Evolutionary conservation across 2,329 filamentous ascomycete genomes (phyloP), one percentile per base, ranked within the genome.

Genomic region (Chlorencoelia australis): DNA sequence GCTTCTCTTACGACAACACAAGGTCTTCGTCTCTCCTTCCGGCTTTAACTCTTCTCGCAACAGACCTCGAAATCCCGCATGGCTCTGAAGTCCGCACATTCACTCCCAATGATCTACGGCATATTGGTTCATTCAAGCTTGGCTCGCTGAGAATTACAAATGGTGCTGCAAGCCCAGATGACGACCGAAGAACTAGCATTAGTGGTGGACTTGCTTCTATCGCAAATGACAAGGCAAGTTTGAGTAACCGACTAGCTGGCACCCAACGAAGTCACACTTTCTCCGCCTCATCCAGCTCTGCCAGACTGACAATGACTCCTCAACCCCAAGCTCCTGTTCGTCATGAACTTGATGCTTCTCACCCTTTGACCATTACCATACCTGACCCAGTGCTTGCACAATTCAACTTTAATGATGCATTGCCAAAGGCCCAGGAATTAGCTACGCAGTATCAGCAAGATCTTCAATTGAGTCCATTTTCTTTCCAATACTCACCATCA

Each of bases 61-160:
- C n/a, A n/a, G n/a, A n/a, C n/a, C n/a, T n/a, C n/a, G n/a, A n/a
- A n/a, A n/a, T n/a, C n/a, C n/a, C n/a, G n/a, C n/a, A n/a, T n/a
- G 34, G 25, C 21, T 21, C 16, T 9, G 37, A 21, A 13, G 37
- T 49, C n/a, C 45, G 54, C 35, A 47, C 50, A 11, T 44, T 49
- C 38, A 73, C 69, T 1, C 68, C 75, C 0, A 67, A 60, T 26
- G 73, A 77, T 16, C 54, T 62, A 18, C 66, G 64, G 41, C 72
- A 77, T 30, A 67, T 74, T 20, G 75, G 75, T 3, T 71, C 66
- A 8, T 79, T 76, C 51, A 75, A 75, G 50, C 67, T 76, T 35
- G 76, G 76, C 2, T 73, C 73, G 2, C 50, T 80, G 33, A 68
- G 72, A 22, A 78, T 80, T 38, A 76, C 64, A 15, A 80, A 80